Evolutionary conservation across 2,329 filamentous ascomycete genomes (phyloP), one percentile per base, ranked within the genome.

Genomic region (Fusarium sp.): DNA sequence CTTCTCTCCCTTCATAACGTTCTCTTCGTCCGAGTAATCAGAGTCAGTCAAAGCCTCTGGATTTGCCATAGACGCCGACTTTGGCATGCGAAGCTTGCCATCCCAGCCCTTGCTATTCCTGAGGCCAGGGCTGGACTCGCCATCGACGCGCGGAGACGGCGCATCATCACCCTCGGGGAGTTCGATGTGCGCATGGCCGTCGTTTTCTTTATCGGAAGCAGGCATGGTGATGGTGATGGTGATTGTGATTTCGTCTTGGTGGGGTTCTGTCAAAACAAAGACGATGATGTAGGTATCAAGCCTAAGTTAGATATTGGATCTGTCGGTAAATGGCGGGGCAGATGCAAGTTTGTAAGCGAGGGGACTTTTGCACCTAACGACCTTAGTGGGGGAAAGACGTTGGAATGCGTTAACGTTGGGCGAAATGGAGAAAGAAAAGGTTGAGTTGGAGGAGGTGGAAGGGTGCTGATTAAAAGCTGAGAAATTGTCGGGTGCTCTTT

Each of bases 1-100:
- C 77, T 91, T 85, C 62, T 97, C 92, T 52, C 91, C 91, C 0
- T 88, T 88, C 67, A 92, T 81, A 22, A 91, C 86, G 65, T 91
- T 88, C 67, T 90, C 87, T 13, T 90, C 88, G 70, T 87, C 94
- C 18, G 93, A 96, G 77, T 95, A 94, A 60, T 97, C 94, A 0
- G 92, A 89, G 75, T 98, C 94, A 45, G 92, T 92, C 54, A 97
- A 81, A 12, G 92, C 93, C 76, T 96, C 93, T 4, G 93, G 92
- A 76, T 97, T 97, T 25, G 87, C 84, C 48, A 97, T 83, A 32
- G 88, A 83, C 10, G 79, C 78, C 12, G 79, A 76, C 77, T 88
- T 91, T 67, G 92, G 90, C 53, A 97, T 82, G 41, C 93, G 87
- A 63, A 95, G 85, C 81, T 95, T 95, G 69, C 93, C 93, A 79